A percentile compares a stretch with the other conserved stretches of the same genome.
phyloP scores from a whole-genome alignment of 1,284 basidiomycete species.

The Ganoderma lingzhi region DNA sequence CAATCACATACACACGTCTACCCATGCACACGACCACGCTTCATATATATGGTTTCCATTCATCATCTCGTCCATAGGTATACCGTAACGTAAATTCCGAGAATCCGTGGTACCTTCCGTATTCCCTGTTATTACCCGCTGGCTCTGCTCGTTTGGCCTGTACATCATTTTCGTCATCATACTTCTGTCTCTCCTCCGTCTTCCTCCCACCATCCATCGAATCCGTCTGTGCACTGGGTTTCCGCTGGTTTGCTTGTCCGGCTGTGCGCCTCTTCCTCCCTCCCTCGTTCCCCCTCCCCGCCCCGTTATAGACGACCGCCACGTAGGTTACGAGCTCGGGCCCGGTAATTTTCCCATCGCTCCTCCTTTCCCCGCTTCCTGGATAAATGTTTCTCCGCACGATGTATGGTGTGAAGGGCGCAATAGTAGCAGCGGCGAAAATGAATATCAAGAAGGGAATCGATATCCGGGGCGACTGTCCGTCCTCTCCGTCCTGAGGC shows the following conservation, averaged over 20 bases:
- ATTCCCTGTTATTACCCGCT: constrained; percentile 15
- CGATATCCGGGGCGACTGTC: neutral
- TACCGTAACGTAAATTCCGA: constrained; percentile 32
- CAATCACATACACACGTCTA: constrained; percentile 20
- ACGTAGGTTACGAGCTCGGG: constrained; percentile 28
- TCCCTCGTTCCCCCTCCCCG: constrained; percentile 2
- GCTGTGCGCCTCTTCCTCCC: neutral
- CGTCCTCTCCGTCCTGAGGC: neutral
- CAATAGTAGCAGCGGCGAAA: constrained; percentile 2
- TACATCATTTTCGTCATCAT: constrained; percentile 20
- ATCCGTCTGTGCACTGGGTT: neutral
- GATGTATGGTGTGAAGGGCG: neutral
- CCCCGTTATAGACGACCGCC: constrained; percentile 23
- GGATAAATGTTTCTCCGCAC: constrained; percentile 6
- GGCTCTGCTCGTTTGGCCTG: constrained; percentile 28
- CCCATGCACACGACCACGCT: constrained; percentile 29
- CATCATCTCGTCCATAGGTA: constrained; percentile 18
- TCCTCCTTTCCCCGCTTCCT: neutral
- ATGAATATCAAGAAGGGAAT: constrained; percentile 8
- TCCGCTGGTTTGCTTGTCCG: neutral
- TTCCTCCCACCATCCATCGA: constrained; percentile 4
- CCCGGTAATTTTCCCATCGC: constrained; percentile 15
- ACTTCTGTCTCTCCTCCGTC: constrained; percentile 14
- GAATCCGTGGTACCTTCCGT: constrained; percentile 12
- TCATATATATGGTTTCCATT: constrained; percentile 25